phyloP scores from a whole-genome alignment of 257 asterid species.

The Gardenia jasminoides region DNA sequence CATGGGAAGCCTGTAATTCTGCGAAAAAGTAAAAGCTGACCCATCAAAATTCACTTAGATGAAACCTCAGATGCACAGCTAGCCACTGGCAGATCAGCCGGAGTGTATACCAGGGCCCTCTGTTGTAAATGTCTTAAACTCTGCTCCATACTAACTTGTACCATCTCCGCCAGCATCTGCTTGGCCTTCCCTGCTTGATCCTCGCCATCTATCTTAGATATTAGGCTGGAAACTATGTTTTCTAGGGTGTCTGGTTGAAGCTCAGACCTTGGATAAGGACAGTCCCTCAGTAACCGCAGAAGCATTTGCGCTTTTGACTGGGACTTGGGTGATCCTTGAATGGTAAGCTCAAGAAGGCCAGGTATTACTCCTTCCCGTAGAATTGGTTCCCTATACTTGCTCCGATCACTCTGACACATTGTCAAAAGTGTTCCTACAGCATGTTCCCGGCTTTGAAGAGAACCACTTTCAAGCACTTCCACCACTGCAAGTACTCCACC shows the following conservation, averaged over 20 bases:
- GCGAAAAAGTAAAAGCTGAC: not conserved
- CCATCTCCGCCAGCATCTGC: constrained; percentile 94
- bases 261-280: constrained; percentile 80
- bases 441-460: constrained; percentile 77
- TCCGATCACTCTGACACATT: constrained; percentile 73
- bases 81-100: constrained; percentile 50
- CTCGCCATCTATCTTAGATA: constrained; percentile 75
- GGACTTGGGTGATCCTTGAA: constrained; percentile 75
- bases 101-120: constrained; percentile 70
- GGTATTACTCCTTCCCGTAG: constrained; percentile 94
- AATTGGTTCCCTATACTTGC: constrained; percentile 73
- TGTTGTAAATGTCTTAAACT: constrained; percentile 80
- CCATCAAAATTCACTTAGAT: constrained; percentile 30
- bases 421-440: constrained; percentile 83
- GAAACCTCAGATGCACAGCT: constrained; percentile 56
- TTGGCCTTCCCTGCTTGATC: constrained; percentile 81
- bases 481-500: constrained; percentile 94
- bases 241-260: constrained; percentile 68
- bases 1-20: constrained; percentile 11
- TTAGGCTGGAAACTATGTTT: constrained; percentile 66
- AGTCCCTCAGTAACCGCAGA: constrained; percentile 64
- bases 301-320: constrained; percentile 73
- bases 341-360: constrained; percentile 93
- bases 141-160: constrained; percentile 96
- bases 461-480: constrained; percentile 79